phyloP scores from a whole-genome alignment of 2,329 filamentous ascomycete genomes.

The Pyrenophora tritici-repentis region DNA sequence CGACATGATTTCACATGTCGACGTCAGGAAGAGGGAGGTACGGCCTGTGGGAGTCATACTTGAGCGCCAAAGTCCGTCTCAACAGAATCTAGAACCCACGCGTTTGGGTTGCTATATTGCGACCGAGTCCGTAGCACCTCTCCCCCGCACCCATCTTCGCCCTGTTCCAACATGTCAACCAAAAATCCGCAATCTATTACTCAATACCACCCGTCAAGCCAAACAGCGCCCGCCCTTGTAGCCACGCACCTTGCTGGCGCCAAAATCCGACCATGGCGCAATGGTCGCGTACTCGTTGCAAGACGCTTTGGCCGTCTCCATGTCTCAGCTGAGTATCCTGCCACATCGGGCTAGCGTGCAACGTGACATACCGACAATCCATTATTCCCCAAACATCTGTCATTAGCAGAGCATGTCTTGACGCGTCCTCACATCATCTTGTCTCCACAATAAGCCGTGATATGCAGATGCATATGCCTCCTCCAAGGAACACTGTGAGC shows the following conservation, averaged over 20 bases:
- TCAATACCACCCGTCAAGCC: not conserved
- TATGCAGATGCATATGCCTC: slow-evolving; percentile 8
- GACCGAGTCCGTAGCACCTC: too few species aligned
- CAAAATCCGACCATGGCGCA: too few species aligned
- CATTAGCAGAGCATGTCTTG: slow-evolving; percentile 2
- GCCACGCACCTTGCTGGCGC: too few species aligned
- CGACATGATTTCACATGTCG: slow-evolving; percentile 10
- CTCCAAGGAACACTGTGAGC: not conserved
- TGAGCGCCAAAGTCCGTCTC: slow-evolving; percentile 2
- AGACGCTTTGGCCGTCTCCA: too few species aligned
- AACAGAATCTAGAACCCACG: slow-evolving; percentile 8
- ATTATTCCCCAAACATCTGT: not conserved
- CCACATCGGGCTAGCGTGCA: not conserved
- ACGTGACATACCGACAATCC: not conserved
- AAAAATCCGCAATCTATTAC: slow-evolving; percentile 10
- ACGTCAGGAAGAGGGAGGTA: slow-evolving; percentile 3
- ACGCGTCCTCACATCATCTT: slow-evolving; percentile 11
- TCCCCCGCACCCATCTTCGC: too few species aligned
- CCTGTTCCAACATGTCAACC: too few species aligned
- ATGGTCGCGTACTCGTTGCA: too few species aligned
- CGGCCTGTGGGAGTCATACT: slow-evolving; percentile 7
- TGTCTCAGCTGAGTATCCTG: too few species aligned
- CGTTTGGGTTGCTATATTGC: not conserved
- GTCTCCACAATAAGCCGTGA: slow-evolving; percentile 9
- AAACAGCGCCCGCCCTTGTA: too few species aligned